Base-by-base conservation (phyloP, 768 basidiomycete genomes). In the Trametes meyenii region DNA sequence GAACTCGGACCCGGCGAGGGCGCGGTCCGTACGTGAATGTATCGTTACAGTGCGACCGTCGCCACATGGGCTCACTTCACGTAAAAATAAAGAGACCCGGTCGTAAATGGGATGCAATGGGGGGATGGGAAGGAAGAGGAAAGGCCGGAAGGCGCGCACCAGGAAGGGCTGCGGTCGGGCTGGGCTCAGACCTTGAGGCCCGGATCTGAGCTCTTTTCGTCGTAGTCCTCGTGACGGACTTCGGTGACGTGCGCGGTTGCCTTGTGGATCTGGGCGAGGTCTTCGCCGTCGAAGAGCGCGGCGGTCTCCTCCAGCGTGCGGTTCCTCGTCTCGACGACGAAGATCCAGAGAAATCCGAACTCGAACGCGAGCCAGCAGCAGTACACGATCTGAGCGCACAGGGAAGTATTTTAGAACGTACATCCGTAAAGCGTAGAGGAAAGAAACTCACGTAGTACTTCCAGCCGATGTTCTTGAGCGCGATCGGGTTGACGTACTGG, bases 401-500 rank as follows among this genome's bases (percentile, higher is more conserved):
- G 19, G 5, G 5, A 45, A 19, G n/a, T 33, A 10, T 13, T 48
- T 51, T 14, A 42, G 50, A 21, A 29, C 50, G 14, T 35, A n/a
- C 26, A 45, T 3, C 24, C 21, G 44, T 26, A 17, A 5, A 16
- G 39, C 11, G 33, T 6, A 21, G 19, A 50, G 5, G 12, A 26
- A 19, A 21, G 24, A 13, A 6, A 75, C 82, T 54, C 57, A 85
- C 81, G 72, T 90, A 90, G 79, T 91, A 92, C 70, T 86, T 90
- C 91, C 91, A 92, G 56, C 71, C 77, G 51, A 92, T 76, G 39
- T 70, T 59, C 5, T 79, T 79, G 44, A 92, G 78, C 36, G 89
- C 90, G 71, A 92, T 83, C 38, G 91, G 92, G 78, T 94, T 94
- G 72, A 88, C 85, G 70, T 93, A 92, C 75, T 92, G 92, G 72